Base-by-base conservation (phyloP, 2,329 filamentous ascomycete genomes). In the Colletotrichum sp. region DNA sequence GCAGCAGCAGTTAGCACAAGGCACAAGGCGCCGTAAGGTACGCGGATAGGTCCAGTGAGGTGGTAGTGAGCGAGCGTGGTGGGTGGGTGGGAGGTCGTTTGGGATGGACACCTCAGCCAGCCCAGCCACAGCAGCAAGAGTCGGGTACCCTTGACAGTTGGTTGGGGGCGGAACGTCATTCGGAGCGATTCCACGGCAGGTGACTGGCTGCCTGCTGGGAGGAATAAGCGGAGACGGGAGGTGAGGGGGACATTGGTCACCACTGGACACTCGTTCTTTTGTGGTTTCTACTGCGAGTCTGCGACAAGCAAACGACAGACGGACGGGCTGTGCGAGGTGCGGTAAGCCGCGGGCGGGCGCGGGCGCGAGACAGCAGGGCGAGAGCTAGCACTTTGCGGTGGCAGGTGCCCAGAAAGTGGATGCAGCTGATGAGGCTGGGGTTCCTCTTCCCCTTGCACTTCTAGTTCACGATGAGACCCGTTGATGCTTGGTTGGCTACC, bases 91-190 rank as follows among this genome's bases (percentile, higher is more conserved):
- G 51, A 73, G 36, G 54, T 59, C 36, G 24, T 73, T 70, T 65
- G 61, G 61, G 61, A 36, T 66, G 61, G 61, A 36, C 71, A 66
- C 61, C 61, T 59, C 62, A 62, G 68, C 69, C 36, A 47, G 38
- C 68, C 38, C 63, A 71, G 58, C 68, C 72, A 72, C 72, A 74
- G 27, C 51, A 58, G 43, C 58, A 36, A 36, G 66, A 11, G 31
- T 27, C 24, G 24, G 24, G 24, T 31, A 69, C 57, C 65, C 57
- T 61, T 29, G 69, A 15, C 34, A 61, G 57, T 71, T 59, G 63
- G 71, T 58, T 71, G 71, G 68, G 72, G 72, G 62, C 68, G 63
- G 62, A 58, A 74, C 68, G 72, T 74, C 68, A 72, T 71, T 67
- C 33, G 61, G 54, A 16, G 57, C 54, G 55, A 59, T 8, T 36